phyloP scores from a whole-genome alignment of 1,284 basidiomycete species.

The Leucoagaricus sp. region DNA sequence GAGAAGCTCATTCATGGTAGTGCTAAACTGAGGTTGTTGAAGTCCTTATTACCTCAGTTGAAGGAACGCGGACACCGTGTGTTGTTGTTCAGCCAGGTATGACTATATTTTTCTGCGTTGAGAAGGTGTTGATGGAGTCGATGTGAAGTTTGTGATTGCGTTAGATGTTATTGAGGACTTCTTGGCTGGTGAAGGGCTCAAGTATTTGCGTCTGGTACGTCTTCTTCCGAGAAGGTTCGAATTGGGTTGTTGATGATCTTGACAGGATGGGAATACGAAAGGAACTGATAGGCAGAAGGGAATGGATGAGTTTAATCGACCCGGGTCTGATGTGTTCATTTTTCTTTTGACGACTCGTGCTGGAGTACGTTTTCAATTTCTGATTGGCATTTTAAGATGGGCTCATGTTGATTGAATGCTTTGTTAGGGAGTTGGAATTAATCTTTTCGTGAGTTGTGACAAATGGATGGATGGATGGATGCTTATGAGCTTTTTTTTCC shows the following conservation, averaged over 20 bases:
- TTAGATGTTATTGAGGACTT: slow-evolving; percentile 95
- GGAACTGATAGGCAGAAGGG: slow-evolving; percentile 86
- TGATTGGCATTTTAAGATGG: slow-evolving; percentile 1
- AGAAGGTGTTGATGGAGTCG: not conserved
- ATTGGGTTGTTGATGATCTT: slow-evolving; percentile 13
- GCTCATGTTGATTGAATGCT: slow-evolving; percentile 8
- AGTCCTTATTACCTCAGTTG: slow-evolving; percentile 82
- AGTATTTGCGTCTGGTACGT: slow-evolving; percentile 85
- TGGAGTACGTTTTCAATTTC: slow-evolving; percentile 57
- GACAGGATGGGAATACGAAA: slow-evolving; percentile 88
- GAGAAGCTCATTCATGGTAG: slow-evolving; percentile 84
- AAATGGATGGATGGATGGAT: not conserved
- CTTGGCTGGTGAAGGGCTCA: slow-evolving; percentile 84
- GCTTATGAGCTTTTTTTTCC: slow-evolving; percentile 56
- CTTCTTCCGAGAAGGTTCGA: slow-evolving; percentile 15
- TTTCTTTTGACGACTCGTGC: slow-evolving; percentile 94
- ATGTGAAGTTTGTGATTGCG: slow-evolving; percentile 86
- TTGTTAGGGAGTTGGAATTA: slow-evolving; percentile 87
- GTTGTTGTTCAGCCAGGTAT: slow-evolving; percentile 96
- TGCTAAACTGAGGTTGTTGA: slow-evolving; percentile 86
- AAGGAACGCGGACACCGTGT: slow-evolving; percentile 91
- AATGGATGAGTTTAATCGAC: slow-evolving; percentile 93
- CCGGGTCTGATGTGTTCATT: slow-evolving; percentile 85
- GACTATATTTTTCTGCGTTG: slow-evolving; percentile 21
- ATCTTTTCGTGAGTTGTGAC: slow-evolving; percentile 55